Evolutionary conservation across 805 yeast genomes (phyloP), one percentile per base, ranked within the genome.

Genomic region (Candida adriatica): DNA sequence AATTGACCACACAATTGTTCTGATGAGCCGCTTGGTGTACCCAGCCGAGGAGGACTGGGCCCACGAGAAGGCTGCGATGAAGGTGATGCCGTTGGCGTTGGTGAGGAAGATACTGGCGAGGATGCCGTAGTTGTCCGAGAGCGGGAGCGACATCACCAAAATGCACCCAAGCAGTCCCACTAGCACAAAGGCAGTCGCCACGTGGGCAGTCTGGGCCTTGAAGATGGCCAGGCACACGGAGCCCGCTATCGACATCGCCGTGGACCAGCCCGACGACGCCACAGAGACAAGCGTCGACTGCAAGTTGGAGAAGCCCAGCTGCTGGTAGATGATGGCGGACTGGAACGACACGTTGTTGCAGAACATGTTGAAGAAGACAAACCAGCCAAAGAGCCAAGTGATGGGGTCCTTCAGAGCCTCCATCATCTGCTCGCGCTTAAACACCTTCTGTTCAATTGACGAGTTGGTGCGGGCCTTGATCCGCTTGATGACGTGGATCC

Each of bases 261-360:
- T 58, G 17, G 33, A 27, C 36, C 38, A 41, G 2, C 43, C 45
- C 5, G 41, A 28, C 5, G 43, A 38, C 10, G 73, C 75, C 22
- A 66, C 74, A 8, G 67, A 51, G 4, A 71, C 72, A 31, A 72
- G 51, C 2, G 73, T 68, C 2, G 75, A 55, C 35, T 55, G 61
- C 29, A 67, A 55, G 35, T 56, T 59, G 24, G 55, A 45, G 17
- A 56, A 45, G 5, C 59, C 59, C 33, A 71, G 44, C 18, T 62
- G 49, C 16, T 51, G 59, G 39, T 55, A 69, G 16, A 69, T 51
- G 18, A 68, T 43, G 18, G 62, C 59, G 30, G 65, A 66, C 40
- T 70, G 75, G 46, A 62, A 68, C 4, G 64, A 51, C 28, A 69
- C 49, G 39, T 67, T 66, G 37, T 70, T 70, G 4, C 67, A 65